Evolutionary conservation across 768 basidiomycete genomes (phyloP).

Genomic region (Dictyophora rubrovolvata): DNA sequence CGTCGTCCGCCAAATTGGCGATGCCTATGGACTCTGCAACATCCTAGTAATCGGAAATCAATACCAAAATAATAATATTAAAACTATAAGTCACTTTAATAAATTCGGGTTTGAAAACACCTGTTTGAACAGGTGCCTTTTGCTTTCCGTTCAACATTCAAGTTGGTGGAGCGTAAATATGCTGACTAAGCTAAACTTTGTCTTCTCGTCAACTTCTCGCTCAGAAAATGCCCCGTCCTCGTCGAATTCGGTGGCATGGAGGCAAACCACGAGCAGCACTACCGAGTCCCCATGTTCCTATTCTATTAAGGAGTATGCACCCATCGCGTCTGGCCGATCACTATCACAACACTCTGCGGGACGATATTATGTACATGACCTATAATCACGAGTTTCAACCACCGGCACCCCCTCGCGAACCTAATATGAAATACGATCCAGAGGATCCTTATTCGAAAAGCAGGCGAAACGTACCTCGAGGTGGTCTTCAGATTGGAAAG

Average conservation of each 20-base stretch:
- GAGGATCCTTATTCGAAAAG: conserved; percentile 74
- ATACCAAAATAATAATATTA: not conserved
- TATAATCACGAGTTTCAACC: conserved; percentile 66
- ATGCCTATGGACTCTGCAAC: conserved; percentile 83
- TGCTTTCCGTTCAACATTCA: conserved; percentile 31
- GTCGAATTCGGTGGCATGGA: not conserved
- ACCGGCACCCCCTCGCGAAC: conserved; percentile 42
- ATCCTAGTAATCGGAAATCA: conserved; percentile 46
- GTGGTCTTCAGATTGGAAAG: conserved; percentile 58
- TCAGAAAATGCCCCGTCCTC: conserved; percentile 3
- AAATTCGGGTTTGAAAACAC: conserved; percentile 53
- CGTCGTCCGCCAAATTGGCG: conserved; percentile 58
- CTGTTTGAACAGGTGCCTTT: conserved; percentile 38
- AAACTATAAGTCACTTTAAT: conserved; percentile 35
- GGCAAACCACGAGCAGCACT: conserved; percentile 30
- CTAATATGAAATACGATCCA: conserved; percentile 64
- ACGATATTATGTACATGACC: conserved; percentile 91
- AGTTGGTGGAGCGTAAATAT: not conserved
- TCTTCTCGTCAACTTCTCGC: not conserved
- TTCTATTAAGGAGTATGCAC: conserved; percentile 60
- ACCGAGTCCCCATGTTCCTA: conserved; percentile 59
- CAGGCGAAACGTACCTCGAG: conserved; percentile 64
- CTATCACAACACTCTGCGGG: conserved; percentile 72
- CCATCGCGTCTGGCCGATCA: conserved; percentile 71
- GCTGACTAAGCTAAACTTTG: not conserved